Percentiles rank a stretch among this genome's conserved stretches.
Evolutionary conservation across 768 basidiomycete genomes (phyloP).

Genomic region (Collybia sp.): DNA sequence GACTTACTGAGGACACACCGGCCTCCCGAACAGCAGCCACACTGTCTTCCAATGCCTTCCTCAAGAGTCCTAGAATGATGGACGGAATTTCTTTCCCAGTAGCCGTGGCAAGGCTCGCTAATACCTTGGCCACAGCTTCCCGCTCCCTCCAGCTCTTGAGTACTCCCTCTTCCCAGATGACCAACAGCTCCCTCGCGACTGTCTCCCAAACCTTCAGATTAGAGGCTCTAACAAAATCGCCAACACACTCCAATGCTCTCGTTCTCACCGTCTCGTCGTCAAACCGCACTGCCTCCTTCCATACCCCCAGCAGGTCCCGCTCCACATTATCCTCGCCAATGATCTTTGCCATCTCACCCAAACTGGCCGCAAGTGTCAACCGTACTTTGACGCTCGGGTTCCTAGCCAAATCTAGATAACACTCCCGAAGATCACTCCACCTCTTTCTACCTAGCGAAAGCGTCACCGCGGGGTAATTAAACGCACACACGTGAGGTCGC

Average conservation of each 20-base stretch:
- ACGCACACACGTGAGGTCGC: conserved; percentile 75
- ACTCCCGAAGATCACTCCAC: conserved; percentile 69
- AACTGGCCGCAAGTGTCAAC: conserved; percentile 78
- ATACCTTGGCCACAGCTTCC: conserved; percentile 56
- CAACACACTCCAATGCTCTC: conserved; percentile 66
- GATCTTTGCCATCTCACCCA: conserved; percentile 87
- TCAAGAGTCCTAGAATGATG: conserved; percentile 50
- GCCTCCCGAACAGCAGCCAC: conserved; percentile 86
- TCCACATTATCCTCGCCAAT: conserved; percentile 67
- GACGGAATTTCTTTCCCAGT: conserved; percentile 37
- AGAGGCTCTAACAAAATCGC: conserved; percentile 51
- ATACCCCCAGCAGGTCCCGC: conserved; percentile 67
- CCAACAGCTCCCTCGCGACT: conserved; percentile 42
- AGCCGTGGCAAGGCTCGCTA: conserved; percentile 43
- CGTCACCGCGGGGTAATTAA: conserved; percentile 89
- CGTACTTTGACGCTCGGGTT: conserved; percentile 61
- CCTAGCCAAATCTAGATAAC: conserved; percentile 64
- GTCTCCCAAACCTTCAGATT: conserved; percentile 38
- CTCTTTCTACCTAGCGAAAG: conserved; percentile 71
- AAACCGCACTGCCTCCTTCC: conserved; percentile 52
- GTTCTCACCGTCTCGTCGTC: conserved; percentile 69
- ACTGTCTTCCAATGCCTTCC: conserved; percentile 62
- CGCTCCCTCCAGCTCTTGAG: conserved; percentile 78
- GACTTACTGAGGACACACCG: conserved; percentile 61
- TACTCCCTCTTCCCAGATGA: conserved; percentile 51